Conservation (phyloP, 2,329 filamentous ascomycete genomes). For the Ophiosphaerella narmari region DNA sequence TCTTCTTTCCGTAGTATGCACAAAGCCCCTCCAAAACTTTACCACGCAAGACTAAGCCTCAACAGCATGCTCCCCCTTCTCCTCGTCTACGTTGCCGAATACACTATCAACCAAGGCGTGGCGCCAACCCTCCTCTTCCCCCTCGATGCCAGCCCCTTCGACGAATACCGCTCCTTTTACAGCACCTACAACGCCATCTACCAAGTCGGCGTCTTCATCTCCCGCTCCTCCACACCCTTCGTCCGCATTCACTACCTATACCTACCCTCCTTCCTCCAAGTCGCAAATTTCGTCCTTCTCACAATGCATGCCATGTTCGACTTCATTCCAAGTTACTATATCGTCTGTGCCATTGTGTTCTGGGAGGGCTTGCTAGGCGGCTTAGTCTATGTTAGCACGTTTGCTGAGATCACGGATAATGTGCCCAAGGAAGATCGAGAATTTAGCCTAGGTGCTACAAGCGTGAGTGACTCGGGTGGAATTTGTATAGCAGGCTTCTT, state of each 20-base stretch:
- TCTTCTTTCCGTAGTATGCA: constrained; percentile 73
- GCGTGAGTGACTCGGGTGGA: constrained; percentile 87
- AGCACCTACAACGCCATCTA: constrained; percentile 95
- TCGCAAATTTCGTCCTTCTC: constrained; percentile 75
- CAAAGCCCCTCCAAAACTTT: too few species aligned
- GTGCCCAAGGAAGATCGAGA: constrained; percentile 79
- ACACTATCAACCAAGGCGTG: constrained; percentile 96
- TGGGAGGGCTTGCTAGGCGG: constrained; percentile 95
- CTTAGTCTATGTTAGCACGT: constrained; percentile 86
- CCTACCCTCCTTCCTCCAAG: constrained; percentile 78
- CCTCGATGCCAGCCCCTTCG: constrained; percentile 74
- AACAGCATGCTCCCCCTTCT: constrained; percentile 83
- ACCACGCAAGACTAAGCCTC: constrained; percentile 8
- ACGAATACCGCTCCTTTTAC: constrained; percentile 84
- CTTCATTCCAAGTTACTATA: constrained; percentile 82
- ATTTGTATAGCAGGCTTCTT: constrained; percentile 88
- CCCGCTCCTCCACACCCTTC: constrained; percentile 87
- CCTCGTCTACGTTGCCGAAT: constrained; percentile 93
- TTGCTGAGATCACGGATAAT: constrained; percentile 88
- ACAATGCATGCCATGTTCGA: constrained; percentile 76
- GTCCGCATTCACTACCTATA: constrained; percentile 81
- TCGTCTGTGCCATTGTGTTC: constrained; percentile 84
- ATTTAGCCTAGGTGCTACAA: constrained; percentile 87
- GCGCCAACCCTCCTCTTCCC: constrained; percentile 89
- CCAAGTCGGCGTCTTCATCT: constrained; percentile 93